A percentile compares a stretch with the other conserved stretches of the same genome.
phyloP scores from a whole-genome alignment of 768 basidiomycete genomes.

The Leccinellum luteum region DNA sequence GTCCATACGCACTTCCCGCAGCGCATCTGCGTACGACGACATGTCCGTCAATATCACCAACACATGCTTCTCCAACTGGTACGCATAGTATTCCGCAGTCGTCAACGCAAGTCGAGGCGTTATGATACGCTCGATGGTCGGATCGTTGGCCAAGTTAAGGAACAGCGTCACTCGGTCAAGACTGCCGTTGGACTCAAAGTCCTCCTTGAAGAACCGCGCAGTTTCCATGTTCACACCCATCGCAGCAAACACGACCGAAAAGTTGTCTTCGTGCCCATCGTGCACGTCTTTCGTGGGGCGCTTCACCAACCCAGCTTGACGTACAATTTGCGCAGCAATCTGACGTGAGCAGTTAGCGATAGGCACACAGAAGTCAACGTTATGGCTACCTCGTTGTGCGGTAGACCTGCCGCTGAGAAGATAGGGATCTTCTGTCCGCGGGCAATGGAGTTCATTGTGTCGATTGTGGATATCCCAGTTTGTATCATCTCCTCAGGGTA shows the following conservation, averaged over 20 bases:
- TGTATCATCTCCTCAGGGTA: constrained; percentile 99
- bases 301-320: constrained; percentile 96
- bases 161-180: constrained; percentile 97
- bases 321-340: constrained; percentile 99
- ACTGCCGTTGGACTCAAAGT: constrained; percentile 98
- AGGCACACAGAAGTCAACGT: constrained; percentile 20
- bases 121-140: constrained; percentile 99
- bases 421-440: constrained; percentile 99
- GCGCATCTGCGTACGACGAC: constrained; percentile 95
- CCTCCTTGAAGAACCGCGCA: constrained; percentile 98
- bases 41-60: constrained; percentile 99
- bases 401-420: constrained; percentile 97
- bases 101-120: constrained; percentile 97
- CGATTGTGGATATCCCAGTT: constrained; percentile 98
- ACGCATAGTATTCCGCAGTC: constrained; percentile 99
- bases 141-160: constrained; percentile 98
- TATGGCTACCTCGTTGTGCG: constrained; percentile 86
- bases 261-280: constrained; percentile 99
- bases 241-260: constrained; percentile 98
- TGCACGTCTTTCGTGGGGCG: constrained; percentile 96
- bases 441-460: constrained; percentile 98
- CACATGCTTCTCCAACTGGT: constrained; percentile 99
- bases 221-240: constrained; percentile 99
- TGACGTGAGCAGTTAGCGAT: constrained; percentile 35
- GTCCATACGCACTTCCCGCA: constrained; percentile 73